These are phyloP conservation scores for Centrapalus pauciflorus DNA, from an alignment of 129 eudicot genomes.

Conservation along the genomic window DNA sequence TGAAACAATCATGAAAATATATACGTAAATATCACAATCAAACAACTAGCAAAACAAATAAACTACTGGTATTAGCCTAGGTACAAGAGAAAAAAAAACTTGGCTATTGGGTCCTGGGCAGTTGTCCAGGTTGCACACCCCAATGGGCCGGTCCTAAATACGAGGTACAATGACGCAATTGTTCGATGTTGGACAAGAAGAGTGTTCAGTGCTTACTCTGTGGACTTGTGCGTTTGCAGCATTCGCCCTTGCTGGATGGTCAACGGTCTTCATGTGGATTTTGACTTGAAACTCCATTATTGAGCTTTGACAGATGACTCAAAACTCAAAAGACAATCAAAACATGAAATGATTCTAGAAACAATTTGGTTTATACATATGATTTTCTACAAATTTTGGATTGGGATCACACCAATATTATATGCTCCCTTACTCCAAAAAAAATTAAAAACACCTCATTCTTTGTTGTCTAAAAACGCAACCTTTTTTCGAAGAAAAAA, in stretches of 20 bases:
- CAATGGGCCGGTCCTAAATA: too few species aligned
- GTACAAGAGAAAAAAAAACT: too few species aligned
- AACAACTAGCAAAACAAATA: too few species aligned
- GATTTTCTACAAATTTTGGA: neutral
- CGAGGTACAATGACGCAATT: constrained; percentile 88
- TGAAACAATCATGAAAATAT: too few species aligned
- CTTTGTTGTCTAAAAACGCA: too few species aligned
- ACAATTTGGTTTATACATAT: neutral
- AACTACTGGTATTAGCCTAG: too few species aligned
- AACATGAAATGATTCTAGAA: neutral
- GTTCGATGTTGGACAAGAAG: constrained; percentile 77
- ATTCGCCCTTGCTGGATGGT: constrained; percentile 73
- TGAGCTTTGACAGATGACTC: constrained; percentile 9
- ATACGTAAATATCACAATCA: too few species aligned
- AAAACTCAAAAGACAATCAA: neutral
- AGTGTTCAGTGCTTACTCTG: constrained; percentile 69
- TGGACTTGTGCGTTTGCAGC: constrained; percentile 79
- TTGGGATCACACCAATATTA: too few species aligned
- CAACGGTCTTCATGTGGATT: constrained; percentile 82
- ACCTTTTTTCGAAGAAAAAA: too few species aligned
- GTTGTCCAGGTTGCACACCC: too few species aligned
- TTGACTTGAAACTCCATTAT: constrained; percentile 27
- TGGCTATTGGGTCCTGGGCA: too few species aligned
- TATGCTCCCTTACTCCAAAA: neutral
- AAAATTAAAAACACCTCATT: too few species aligned